Conservation (phyloP, 352 stramenopile genomes). For the Phytophthora palmivora region DNA sequence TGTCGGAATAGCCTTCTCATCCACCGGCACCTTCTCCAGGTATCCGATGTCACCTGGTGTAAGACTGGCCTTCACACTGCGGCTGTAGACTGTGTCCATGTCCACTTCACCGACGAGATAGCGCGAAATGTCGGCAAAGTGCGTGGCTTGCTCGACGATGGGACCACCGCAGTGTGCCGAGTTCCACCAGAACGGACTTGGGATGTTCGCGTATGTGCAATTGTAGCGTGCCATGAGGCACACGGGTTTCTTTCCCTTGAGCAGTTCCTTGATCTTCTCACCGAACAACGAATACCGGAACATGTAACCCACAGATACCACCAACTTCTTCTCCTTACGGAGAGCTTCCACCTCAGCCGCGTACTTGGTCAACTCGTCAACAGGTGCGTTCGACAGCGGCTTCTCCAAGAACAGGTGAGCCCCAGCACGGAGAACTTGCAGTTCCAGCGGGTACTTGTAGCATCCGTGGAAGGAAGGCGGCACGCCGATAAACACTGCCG, state of each 20-base stretch:
- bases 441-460: conserved; percentile 47
- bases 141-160: conserved; percentile 51
- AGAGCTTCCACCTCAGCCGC: conserved; percentile 35
- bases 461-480: conserved; percentile 47
- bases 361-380: conserved; percentile 41
- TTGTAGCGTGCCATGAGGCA: conserved; percentile 50
- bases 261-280: conserved; percentile 41
- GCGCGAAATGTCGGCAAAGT: conserved; percentile 47
- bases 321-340: conserved; percentile 34
- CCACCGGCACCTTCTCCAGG: conserved; percentile 43
- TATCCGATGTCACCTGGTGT: conserved; percentile 37
- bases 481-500: conserved; percentile 44
- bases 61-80: conserved; percentile 53
- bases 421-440: conserved; percentile 37
- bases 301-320: conserved; percentile 50
- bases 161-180: conserved; percentile 44
- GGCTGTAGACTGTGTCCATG: conserved; percentile 45
- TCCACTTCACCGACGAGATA: conserved; percentile 47
- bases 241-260: conserved; percentile 39
- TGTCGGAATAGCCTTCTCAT: conserved; percentile 29
- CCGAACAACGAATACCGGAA: conserved; percentile 45
- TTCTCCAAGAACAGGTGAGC: conserved; percentile 48
- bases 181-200: conserved; percentile 52
- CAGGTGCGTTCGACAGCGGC: conserved; percentile 39
- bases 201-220: conserved; percentile 43